A percentile compares a stretch with the other conserved stretches of the same genome.
Evolutionary conservation across 164 flowering plant genomes (phyloP).

Genomic region (Hamamelis virginiana): DNA sequence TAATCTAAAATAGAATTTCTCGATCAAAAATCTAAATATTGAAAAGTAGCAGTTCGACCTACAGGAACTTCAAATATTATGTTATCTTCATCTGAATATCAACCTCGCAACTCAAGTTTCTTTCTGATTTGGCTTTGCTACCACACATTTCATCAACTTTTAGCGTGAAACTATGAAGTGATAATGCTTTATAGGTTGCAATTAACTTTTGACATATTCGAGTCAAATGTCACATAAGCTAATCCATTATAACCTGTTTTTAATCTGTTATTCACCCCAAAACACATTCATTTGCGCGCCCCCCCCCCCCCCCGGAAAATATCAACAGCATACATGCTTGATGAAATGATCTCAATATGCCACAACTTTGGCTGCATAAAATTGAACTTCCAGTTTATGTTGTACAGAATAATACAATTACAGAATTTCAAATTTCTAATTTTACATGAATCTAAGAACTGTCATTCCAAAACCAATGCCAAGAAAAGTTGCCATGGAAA

Average conservation of each 20-base stretch:
- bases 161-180: no score
- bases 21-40: neutral
- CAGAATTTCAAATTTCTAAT: neutral
- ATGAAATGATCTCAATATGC: neutral
- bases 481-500: slow-evolving; percentile 81
- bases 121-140: no score
- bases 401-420: neutral
- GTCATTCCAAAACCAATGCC: slow-evolving; percentile 72
- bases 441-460: slow-evolving; percentile 60
- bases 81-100: neutral
- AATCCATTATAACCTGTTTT: no score
- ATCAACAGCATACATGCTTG: neutral
- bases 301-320: neutral
- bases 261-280: neutral
- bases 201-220: no score
- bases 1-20: neutral
- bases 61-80: neutral
- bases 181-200: no score
- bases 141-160: no score
- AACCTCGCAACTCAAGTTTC: neutral
- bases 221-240: no score
- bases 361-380: neutral
- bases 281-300: no score
- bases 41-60: neutral
- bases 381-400: neutral